Evolutionary conservation across 495 filamentous ascomycete species (phyloP), one percentile per base, ranked within the genome.

Genomic region (Articulospora tetracladia): DNA sequence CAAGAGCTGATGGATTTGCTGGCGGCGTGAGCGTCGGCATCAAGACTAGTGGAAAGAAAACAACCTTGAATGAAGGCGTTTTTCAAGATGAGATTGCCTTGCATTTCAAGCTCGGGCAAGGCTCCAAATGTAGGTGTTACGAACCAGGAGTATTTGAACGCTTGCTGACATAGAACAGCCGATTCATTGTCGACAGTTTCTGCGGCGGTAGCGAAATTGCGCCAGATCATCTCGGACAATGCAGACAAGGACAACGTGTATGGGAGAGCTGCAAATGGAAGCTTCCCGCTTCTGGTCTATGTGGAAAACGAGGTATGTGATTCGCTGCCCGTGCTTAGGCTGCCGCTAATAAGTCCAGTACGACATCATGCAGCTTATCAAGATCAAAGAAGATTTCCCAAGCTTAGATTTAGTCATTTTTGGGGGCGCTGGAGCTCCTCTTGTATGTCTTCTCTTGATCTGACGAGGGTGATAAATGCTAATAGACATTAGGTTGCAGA

Each of bases 21-120:
- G 74, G 74, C n/a, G 79, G 79, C 3, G 74, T 83, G 11, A 80
- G 75, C 56, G 68, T 69, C 0, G 75, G 74, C 13, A 73, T 83
- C 55, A 66, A 68, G 4, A 80, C 76, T 3, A 69, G 70, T 17
- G 76, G 70, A 11, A 70, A 75, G 62, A 72, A 73, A 46, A 66
- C 67, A n/a, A 49, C 72, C 17, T 58, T 75, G 24, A 66, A 79
- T 27, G 72, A 69, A 13, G 76, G 71, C 0, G 66, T 78, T 7
- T 74, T 66, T 63, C 55, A 68, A 52, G 71, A 75, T 11, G 72
- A 79, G 22, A 74, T 78, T 1, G 77, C 75, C 1, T 53, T 79
- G 26, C 79, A 82, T 67, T 70, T 79, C 41, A 53, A 60, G 11
- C 49, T 77, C 36, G 73, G 73, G 19, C 74, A 76, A 51, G 53